Conservation (phyloP, 768 basidiomycete species). For the Neoboletus magnificus region DNA sequence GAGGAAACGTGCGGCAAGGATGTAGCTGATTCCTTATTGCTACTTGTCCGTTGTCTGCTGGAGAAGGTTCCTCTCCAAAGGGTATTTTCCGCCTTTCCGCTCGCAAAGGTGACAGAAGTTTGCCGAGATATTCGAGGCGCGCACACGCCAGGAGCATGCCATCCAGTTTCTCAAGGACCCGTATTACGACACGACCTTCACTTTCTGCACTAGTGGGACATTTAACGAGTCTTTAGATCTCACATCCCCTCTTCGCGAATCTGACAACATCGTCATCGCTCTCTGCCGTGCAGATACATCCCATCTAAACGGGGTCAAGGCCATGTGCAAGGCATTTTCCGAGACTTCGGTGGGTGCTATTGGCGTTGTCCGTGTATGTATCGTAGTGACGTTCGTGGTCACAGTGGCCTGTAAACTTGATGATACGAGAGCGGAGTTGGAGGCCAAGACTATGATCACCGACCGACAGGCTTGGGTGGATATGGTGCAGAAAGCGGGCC, state of each 20-base stretch:
- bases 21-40: not conserved
- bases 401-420: slow-evolving; percentile 58
- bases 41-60: slow-evolving; percentile 13
- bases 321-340: slow-evolving; percentile 55
- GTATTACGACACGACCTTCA: slow-evolving; percentile 63
- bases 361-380: not conserved
- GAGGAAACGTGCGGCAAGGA: slow-evolving; percentile 4
- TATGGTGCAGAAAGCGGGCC: slow-evolving; percentile 29
- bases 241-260: not conserved
- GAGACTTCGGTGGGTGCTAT: slow-evolving; percentile 48
- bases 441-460: slow-evolving; percentile 49
- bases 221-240: slow-evolving; percentile 19
- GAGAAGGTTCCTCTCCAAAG: slow-evolving; percentile 5
- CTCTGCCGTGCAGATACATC: slow-evolving; percentile 33
- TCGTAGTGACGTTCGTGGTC: not conserved
- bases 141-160: not conserved
- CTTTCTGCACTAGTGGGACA: slow-evolving; percentile 49
- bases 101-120: slow-evolving; percentile 48
- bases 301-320: slow-evolving; percentile 36
- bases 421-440: slow-evolving; percentile 38
- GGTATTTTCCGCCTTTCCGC: slow-evolving; percentile 63
- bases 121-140: slow-evolving; percentile 43
- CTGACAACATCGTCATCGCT: slow-evolving; percentile 19
- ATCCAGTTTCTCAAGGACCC: slow-evolving; percentile 34
- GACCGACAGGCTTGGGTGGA: slow-evolving; percentile 60